These are phyloP conservation scores for Mycena floridula DNA, from an alignment of 768 basidiomycete genomes.

Conservation along the genomic window DNA sequence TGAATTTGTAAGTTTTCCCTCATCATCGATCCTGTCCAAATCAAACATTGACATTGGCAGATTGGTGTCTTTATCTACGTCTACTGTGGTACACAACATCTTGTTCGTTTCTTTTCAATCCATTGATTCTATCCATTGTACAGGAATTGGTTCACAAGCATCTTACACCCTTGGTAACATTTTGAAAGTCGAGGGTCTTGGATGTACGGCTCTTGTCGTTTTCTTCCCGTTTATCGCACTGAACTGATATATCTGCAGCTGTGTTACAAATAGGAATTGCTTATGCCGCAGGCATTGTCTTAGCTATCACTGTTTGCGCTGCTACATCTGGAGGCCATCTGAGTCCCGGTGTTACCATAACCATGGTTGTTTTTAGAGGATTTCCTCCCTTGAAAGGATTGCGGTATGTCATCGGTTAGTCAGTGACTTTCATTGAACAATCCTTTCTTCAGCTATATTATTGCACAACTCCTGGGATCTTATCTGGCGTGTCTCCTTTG, in stretches of 20 bases:
- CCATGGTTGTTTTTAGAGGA: constrained; percentile 43
- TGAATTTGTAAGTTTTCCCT: constrained; percentile 56
- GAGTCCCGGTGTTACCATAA: constrained; percentile 56
- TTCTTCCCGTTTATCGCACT: constrained; percentile 1
- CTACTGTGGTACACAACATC: constrained; percentile 34
- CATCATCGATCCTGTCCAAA: too few species aligned
- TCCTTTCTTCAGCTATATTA: constrained; percentile 43
- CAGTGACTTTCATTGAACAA: neutral
- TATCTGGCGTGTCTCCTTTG: constrained; percentile 56
- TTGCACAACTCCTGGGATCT: constrained; percentile 59
- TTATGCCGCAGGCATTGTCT: constrained; percentile 54
- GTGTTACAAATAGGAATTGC: constrained; percentile 51
- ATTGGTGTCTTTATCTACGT: constrained; percentile 59
- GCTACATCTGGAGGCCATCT: constrained; percentile 61
- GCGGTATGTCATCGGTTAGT: constrained; percentile 29
- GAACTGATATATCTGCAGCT: constrained; percentile 27
- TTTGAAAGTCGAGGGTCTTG: constrained; percentile 31
- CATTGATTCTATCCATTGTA: too few species aligned
- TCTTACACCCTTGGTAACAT: constrained; percentile 43
- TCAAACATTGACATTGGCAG: too few species aligned
- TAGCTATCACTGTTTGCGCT: constrained; percentile 47
- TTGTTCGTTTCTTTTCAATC: neutral
- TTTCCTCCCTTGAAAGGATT: constrained; percentile 48
- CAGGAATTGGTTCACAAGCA: constrained; percentile 52
- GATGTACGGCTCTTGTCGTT: constrained; percentile 33